phyloP scores from a whole-genome alignment of 1,284 basidiomycete genomes.

The Somion occarium region DNA sequence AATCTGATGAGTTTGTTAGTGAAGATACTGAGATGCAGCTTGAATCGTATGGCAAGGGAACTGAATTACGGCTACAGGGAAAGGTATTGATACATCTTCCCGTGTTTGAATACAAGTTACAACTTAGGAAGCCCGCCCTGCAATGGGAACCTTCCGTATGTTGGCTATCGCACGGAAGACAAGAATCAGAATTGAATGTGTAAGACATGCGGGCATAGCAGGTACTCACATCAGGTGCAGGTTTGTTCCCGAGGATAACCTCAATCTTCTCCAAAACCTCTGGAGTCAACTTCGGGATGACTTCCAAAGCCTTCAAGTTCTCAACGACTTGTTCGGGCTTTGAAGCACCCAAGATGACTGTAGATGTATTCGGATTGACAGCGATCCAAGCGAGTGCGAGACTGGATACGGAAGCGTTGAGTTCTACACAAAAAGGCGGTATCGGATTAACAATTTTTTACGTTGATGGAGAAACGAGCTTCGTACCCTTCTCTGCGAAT shows the following conservation, averaged over 20 bases:
- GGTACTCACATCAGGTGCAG: conserved; percentile 28
- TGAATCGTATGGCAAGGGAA: too few relatives aligned
- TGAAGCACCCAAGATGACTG: conserved; percentile 58
- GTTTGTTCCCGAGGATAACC: conserved; percentile 51
- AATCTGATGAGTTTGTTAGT: too few relatives aligned
- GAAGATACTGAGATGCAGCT: too few relatives aligned
- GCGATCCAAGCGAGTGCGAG: conserved; percentile 74
- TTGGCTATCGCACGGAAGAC: not conserved
- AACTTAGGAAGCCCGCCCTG: not conserved
- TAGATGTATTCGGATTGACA: conserved; percentile 52
- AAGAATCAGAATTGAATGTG: not conserved
- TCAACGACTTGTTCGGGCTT: conserved; percentile 58
- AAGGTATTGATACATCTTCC: too few relatives aligned
- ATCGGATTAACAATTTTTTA: not conserved
- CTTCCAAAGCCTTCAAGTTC: conserved; percentile 68
- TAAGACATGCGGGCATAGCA: not conserved
- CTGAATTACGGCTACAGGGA: too few relatives aligned
- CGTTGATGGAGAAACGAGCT: not conserved
- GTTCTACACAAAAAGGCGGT: conserved; percentile 29
- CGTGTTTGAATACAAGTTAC: not conserved
- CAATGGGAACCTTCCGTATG: not conserved
- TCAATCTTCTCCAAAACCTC: conserved; percentile 65
- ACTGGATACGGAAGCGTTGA: conserved; percentile 52
- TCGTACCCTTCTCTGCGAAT: conserved; percentile 50
- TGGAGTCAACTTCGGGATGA: conserved; percentile 64